Evolutionary conservation across 148 eudicot species (phyloP).

Genomic region (Arbutus unedo): DNA sequence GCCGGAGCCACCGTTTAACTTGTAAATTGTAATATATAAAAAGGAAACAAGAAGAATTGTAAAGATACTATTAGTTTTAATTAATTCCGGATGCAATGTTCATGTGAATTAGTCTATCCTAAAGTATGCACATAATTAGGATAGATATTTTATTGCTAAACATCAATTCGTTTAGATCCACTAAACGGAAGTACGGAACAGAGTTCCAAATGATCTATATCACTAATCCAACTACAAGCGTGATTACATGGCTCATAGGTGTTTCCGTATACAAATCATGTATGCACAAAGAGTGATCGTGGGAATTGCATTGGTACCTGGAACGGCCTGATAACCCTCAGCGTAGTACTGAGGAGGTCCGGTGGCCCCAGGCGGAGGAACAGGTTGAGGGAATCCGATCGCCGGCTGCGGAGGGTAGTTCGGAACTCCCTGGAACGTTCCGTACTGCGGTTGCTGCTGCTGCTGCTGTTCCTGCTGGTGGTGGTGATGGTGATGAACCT

Average conservation of each 20-base stretch:
- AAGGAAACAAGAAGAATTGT: no score
- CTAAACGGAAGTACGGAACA: neutral
- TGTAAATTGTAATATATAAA: no score
- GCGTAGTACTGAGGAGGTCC: conserved; percentile 46
- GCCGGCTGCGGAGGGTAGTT: conserved; percentile 44
- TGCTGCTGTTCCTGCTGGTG: neutral
- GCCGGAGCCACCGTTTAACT: no score
- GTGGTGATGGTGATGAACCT: conserved; percentile 1
- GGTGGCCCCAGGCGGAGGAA: conserved; percentile 68
- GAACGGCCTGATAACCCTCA: conserved; percentile 73
- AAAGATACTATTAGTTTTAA: no score
- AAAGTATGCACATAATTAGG: no score
- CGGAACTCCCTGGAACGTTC: conserved; percentile 21
- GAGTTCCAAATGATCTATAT: neutral
- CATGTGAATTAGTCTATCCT: no score
- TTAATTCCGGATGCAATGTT: no score
- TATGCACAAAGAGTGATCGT: neutral
- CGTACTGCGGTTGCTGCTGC: conserved; percentile 7
- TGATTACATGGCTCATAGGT: neutral
- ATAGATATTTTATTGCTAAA: no score
- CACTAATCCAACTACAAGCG: neutral
- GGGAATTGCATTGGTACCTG: conserved; percentile 36
- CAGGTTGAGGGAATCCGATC: conserved; percentile 82
- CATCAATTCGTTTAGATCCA: neutral
- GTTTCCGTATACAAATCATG: neutral